Base-by-base conservation (phyloP, 2,329 filamentous ascomycete species). In the Colletotrichum euphorbiae region DNA sequence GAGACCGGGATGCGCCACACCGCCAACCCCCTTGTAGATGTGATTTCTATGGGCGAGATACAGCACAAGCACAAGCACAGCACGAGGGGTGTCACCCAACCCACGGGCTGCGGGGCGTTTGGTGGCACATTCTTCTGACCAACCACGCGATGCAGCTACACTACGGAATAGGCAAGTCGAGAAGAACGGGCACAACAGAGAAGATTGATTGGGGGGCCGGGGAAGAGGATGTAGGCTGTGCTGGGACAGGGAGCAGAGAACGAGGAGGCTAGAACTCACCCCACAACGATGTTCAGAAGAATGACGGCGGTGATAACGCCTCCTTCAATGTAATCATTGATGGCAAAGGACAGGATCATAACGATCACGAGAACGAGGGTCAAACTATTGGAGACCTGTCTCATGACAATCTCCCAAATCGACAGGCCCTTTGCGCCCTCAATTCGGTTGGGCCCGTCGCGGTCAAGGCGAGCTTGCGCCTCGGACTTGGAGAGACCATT, bases 331-430 rank as follows among this genome's bases (percentile, higher is more conserved):
- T 84, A 90, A 76, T 90, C 89, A 73, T 83, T 75, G 72, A 91
- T 91, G 76, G 84, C 87, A 79, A 90, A 91, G 55, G 87, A 89
- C 67, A 89, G 81, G 67, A 88, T 89, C 88, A 92, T 93, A 74
- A 92, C 91, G 74, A 92, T 88, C 72, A 93, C 83, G 73, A 94
- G 88, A 70, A 92, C 89, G 76, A 91, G 84, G 71, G 91, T 93
- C 80, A 93, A 82, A 81, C 90, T 91, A 81, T 93, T 93, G 72
- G 90, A 91, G 73, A 93, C 86, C 82, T 93, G 91, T 76, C 90
- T 91, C 80, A 93, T 79, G 81, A 93, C 85, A 81, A 93, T 91
- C 81, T 91, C 87, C 88, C 90, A 92, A 79, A 90, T 75, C 79
- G 90, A 92, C 81, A 91, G 80, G 79, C 89, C 88, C 80, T 90